A percentile compares a stretch with the other conserved stretches of the same genome.
Evolutionary conservation across 1,139 yeast genomes (phyloP).

Genomic region (Yamadazyma diddensiae): DNA sequence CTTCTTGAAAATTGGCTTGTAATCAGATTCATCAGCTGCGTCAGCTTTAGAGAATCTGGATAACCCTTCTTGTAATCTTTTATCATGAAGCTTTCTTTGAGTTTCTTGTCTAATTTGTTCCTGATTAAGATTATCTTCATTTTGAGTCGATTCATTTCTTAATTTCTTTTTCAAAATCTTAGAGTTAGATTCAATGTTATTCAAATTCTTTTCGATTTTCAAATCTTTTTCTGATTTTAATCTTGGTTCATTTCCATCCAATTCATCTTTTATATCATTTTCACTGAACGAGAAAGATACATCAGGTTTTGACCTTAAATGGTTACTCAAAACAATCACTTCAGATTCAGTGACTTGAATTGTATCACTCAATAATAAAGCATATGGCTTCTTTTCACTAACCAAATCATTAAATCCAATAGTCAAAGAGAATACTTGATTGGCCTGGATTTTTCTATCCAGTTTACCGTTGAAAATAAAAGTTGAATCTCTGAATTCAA

Average conservation of each 20-base stretch:
- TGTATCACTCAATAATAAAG: constrained; percentile 81
- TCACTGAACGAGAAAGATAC: constrained; percentile 85
- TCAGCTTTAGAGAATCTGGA: constrained; percentile 74
- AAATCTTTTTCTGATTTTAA: constrained; percentile 32
- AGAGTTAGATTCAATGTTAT: constrained; percentile 37
- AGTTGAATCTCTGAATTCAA: constrained; percentile 83
- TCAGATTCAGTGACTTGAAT: constrained; percentile 63
- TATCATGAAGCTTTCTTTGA: constrained; percentile 79
- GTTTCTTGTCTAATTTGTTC: constrained; percentile 81
- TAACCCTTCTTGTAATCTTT: constrained; percentile 81
- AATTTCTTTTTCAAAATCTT: constrained; percentile 75
- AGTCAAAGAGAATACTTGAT: constrained; percentile 73
- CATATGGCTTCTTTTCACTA: constrained; percentile 53
- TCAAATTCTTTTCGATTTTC: constrained; percentile 31
- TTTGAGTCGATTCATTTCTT: constrained; percentile 70
- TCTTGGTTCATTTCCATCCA: constrained; percentile 17
- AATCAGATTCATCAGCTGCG: constrained; percentile 63
- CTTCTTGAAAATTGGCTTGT: constrained; percentile 76
- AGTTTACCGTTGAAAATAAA: constrained; percentile 73
- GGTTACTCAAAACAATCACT: constrained; percentile 68
- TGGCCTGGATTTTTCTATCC: constrained; percentile 64
- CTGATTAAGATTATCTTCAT: constrained; percentile 64
- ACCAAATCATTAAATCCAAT: constrained; percentile 71
- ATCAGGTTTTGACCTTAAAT: constrained; percentile 70
- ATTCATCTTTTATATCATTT: constrained; percentile 36